Conservation (phyloP, 192 early-diverging fungal genomes). For the Spizellomyces sp. region DNA sequence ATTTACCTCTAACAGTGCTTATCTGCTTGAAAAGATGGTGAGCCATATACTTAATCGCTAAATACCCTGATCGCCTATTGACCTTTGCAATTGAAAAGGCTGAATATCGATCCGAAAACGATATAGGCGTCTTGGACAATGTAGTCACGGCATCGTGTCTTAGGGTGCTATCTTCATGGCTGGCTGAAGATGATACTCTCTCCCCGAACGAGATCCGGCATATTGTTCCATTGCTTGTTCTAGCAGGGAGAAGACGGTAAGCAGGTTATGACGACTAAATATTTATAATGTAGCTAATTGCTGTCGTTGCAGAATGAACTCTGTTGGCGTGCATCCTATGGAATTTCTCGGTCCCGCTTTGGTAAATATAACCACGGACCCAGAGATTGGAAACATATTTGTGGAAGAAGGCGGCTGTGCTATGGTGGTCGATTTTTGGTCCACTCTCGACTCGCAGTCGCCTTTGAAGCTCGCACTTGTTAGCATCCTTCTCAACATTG, state of each 20-base stretch:
- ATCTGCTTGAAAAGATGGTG: conserved; percentile 15
- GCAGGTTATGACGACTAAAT: not conserved
- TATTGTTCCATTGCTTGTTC: conserved; percentile 12
- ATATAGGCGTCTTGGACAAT: not conserved
- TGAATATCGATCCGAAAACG: not conserved
- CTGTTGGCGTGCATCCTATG: conserved; percentile 11
- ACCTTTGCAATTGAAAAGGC: conserved; percentile 1
- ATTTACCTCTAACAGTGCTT: conserved; percentile 7
- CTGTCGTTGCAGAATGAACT: conserved; percentile 1
- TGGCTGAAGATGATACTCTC: conserved; percentile 9
- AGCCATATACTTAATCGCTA: not conserved
- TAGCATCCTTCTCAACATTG: conserved; percentile 18
- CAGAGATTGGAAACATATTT: not conserved
- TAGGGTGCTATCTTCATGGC: conserved; percentile 9
- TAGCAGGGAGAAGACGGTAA: conserved; percentile 3
- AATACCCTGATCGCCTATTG: not conserved
- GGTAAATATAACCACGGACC: conserved; percentile 5
- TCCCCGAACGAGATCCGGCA: conserved; percentile 5
- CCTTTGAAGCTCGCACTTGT: not conserved
- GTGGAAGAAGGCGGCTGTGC: not conserved
- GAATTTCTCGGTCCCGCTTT: conserved; percentile 18
- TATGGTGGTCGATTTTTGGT: conserved; percentile 9
- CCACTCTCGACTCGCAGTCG: not conserved
- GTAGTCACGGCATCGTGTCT: conserved; percentile 12
- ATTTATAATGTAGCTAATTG: not conserved